Conservation (phyloP, 768 basidiomycete species). For the Naganishia vishniacii region DNA sequence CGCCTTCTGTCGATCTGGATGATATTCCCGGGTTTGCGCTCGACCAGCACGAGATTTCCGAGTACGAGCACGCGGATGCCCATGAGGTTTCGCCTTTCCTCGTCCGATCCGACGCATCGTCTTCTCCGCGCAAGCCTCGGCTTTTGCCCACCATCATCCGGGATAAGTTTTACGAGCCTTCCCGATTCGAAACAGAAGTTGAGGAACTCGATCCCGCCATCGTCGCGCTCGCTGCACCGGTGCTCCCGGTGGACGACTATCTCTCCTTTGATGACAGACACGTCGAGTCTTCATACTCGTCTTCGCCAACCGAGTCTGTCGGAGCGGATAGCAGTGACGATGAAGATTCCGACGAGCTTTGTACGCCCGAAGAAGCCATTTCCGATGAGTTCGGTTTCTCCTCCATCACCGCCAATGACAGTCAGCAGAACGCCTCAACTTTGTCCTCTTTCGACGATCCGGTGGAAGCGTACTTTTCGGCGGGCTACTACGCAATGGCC, state of each 20-base stretch:
- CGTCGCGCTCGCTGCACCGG: not conserved
- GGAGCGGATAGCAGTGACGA: slow-evolving; percentile 2
- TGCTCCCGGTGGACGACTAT: not conserved
- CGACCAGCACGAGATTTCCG: not conserved
- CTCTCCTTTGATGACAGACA: not conserved
- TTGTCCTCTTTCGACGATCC: slow-evolving; percentile 13
- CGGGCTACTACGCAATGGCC: not conserved
- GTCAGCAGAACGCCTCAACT: not conserved
- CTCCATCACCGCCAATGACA: not conserved
- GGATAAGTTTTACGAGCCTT: slow-evolving; percentile 19
- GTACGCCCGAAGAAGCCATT: not conserved
- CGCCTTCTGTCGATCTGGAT: not conserved
- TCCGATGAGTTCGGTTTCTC: slow-evolving; percentile 6
- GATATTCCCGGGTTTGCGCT: not conserved
- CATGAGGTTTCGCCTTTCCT: not conserved
- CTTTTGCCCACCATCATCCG: slow-evolving; percentile 19
- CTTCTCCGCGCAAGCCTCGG: slow-evolving; percentile 12
- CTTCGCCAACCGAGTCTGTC: not conserved
- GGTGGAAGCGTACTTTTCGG: not conserved
- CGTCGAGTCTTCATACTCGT: not conserved
- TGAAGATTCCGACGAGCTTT: not conserved
- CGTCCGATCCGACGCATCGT: not conserved
- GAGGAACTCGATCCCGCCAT: not conserved
- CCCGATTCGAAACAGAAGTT: slow-evolving; percentile 4
- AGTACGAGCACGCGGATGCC: slow-evolving; percentile 5